A percentile compares a stretch with the other conserved stretches of the same genome.
Conservation (phyloP, 495 filamentous ascomycete species). For the Cetradonia linearis region DNA sequence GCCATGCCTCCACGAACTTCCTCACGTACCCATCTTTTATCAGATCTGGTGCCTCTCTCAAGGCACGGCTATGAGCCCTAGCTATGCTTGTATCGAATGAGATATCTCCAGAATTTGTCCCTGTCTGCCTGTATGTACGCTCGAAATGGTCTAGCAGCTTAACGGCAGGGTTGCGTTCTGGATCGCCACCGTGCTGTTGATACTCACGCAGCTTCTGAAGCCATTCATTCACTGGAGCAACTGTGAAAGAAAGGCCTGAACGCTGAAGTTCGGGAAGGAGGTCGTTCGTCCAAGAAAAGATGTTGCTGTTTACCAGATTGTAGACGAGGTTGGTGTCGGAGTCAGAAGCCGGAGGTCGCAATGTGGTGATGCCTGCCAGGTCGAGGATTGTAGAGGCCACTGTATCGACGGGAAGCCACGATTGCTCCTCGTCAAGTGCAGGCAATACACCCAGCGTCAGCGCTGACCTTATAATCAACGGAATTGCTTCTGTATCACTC, state of each 20-base stretch:
- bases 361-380: conserved; percentile 31
- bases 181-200: conserved; percentile 28
- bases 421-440: conserved; percentile 34
- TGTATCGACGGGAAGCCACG: conserved; percentile 49
- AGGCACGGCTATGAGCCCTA: conserved; percentile 8
- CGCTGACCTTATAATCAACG: conserved; percentile 46
- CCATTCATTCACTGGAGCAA: conserved; percentile 40
- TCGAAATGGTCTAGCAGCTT: conserved; percentile 49
- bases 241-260: conserved; percentile 32
- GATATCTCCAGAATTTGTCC: background rate
- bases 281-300: conserved; percentile 42
- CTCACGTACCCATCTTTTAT: conserved; percentile 17
- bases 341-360: background rate
- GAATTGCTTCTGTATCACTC: conserved; percentile 50
- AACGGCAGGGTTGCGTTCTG: conserved; percentile 47
- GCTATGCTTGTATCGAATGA: conserved; percentile 16
- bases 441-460: conserved; percentile 41
- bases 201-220: conserved; percentile 32
- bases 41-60: conserved; percentile 15
- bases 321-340: conserved; percentile 33
- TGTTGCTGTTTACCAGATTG: conserved; percentile 42
- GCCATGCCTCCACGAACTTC: conserved; percentile 21
- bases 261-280: conserved; percentile 38
- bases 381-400: conserved; percentile 41
- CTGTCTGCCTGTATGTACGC: background rate